These are phyloP conservation scores for Pseudevernia furfuracea DNA, from an alignment of 495 filamentous ascomycete species.

Conservation along the genomic window DNA sequence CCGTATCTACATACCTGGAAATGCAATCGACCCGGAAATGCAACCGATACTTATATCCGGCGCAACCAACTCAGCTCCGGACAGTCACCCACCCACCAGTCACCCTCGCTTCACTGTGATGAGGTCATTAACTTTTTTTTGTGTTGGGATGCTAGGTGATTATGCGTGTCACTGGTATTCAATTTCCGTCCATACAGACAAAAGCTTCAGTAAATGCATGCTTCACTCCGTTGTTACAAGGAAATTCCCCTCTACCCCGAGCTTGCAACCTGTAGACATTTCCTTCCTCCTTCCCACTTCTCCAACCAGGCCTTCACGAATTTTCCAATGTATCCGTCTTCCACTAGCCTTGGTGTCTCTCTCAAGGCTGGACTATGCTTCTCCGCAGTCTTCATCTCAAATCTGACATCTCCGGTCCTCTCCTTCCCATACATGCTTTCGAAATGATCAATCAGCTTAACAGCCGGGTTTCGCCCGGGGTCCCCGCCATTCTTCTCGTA, in stretches of 20 bases:
- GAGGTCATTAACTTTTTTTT: too few species aligned
- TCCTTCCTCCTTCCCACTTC: constrained; percentile 19
- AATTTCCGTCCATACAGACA: not conserved
- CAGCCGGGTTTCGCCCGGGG: constrained; percentile 49
- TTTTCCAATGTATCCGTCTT: constrained; percentile 20
- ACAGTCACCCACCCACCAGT: too few species aligned
- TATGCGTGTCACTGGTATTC: not conserved
- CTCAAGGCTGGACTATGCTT: constrained; percentile 19
- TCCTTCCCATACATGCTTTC: constrained; percentile 11
- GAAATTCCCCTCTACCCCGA: not conserved
- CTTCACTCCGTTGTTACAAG: not conserved
- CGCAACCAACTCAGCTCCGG: too few species aligned
- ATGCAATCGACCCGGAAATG: too few species aligned
- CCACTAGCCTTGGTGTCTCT: constrained; percentile 9
- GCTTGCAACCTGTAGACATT: constrained; percentile 2
- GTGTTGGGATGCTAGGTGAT: not conserved
- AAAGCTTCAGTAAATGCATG: not conserved
- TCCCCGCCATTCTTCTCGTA: constrained; percentile 28
- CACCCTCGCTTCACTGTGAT: not conserved
- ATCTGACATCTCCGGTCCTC: constrained; percentile 1
- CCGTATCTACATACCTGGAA: too few species aligned
- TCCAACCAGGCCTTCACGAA: constrained; percentile 22
- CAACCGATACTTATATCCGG: too few species aligned
- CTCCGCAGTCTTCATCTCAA: constrained; percentile 15
- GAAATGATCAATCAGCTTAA: constrained; percentile 53